A percentile compares a stretch with the other conserved stretches of the same genome.
phyloP scores from a whole-genome alignment of 306 rosid genomes.

The Vigna mungo region DNA sequence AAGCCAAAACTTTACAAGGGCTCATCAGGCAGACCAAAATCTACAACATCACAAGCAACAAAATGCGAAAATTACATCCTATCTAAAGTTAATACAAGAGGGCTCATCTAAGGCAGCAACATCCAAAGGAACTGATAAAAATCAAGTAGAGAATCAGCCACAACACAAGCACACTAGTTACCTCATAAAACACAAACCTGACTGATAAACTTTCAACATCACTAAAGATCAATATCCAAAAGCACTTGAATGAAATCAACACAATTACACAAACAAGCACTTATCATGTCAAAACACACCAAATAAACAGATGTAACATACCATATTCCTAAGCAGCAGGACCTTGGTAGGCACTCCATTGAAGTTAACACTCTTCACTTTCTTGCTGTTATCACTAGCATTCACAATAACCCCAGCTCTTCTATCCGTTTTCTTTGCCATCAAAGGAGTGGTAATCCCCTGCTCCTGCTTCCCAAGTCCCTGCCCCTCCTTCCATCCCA shows the following conservation, averaged over 20 bases:
- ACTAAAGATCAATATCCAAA: too few species aligned
- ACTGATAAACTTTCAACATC: conserved; percentile 6
- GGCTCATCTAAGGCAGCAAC: neutral
- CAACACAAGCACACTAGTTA: neutral
- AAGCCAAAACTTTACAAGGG: neutral
- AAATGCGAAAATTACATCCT: neutral
- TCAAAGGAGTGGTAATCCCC: conserved; percentile 95
- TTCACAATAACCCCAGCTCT: conserved; percentile 97
- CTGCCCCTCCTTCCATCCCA: conserved; percentile 99
- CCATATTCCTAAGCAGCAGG: conserved; percentile 91
- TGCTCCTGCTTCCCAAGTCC: conserved; percentile 98
- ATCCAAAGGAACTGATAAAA: conserved; percentile 17
- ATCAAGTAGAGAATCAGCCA: conserved; percentile 1
- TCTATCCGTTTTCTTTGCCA: conserved; percentile 96
- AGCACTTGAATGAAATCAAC: conserved; percentile 18
- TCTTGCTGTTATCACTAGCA: conserved; percentile 86
- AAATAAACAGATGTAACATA: conserved; percentile 61
- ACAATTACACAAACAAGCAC: neutral
- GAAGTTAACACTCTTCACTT: conserved; percentile 78
- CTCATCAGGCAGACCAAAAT: neutral
- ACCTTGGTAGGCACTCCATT: conserved; percentile 89
- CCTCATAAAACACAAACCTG: conserved; percentile 5
- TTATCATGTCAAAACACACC: conserved; percentile 13
- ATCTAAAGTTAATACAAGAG: neutral
- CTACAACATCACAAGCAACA: conserved; percentile 19